These are phyloP conservation scores for Hanseniaspora gamundiae DNA, from an alignment of 1,139 yeast genomes.

Conservation along the genomic window DNA sequence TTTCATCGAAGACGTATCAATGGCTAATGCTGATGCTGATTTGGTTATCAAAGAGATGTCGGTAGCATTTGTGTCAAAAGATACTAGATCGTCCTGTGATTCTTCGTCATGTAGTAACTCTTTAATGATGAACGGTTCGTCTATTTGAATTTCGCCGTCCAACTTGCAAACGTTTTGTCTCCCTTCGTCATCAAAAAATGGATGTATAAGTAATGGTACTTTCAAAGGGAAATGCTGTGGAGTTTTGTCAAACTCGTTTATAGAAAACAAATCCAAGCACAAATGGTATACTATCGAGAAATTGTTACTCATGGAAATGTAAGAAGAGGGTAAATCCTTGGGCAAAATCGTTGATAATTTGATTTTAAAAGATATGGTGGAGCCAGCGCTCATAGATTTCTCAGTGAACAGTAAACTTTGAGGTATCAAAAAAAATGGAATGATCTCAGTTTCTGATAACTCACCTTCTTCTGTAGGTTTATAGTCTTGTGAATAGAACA, in stretches of 20 bases:
- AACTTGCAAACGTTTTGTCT: neutral
- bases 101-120: too few species aligned
- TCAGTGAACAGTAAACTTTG: slow-evolving; percentile 1
- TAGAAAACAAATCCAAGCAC: neutral
- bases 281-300: slow-evolving; percentile 1
- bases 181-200: neutral
- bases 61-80: neutral
- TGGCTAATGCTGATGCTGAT: too few species aligned
- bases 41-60: too few species aligned
- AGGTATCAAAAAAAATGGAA: slow-evolving; percentile 1
- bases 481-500: neutral
- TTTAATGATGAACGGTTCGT: neutral
- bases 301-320: slow-evolving; percentile 1
- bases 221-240: neutral
- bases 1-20: too few species aligned
- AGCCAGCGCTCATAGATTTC: neutral
- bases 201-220: neutral
- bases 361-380: neutral
- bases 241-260: neutral
- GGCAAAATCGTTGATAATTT: neutral
- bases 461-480: neutral
- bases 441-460: neutral
- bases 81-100: neutral
- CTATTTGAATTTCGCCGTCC: neutral
- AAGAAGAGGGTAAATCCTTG: neutral